These are phyloP conservation scores for Aspergillus vadensis DNA, from an alignment of 2,329 filamentous ascomycete species.

Conservation along the genomic window DNA sequence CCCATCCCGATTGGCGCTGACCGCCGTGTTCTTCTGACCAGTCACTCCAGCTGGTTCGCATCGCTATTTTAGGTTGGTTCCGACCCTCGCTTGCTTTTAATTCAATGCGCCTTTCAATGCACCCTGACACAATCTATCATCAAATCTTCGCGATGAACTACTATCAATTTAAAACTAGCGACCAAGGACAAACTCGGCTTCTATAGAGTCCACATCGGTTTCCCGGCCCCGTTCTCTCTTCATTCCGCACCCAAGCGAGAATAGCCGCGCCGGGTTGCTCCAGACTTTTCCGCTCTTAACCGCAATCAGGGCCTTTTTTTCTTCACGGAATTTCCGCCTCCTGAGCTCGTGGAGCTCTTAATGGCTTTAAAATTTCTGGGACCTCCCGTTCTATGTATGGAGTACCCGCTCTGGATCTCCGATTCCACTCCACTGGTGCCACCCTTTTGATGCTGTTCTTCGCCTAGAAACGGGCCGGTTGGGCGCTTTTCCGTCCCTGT, in stretches of 20 bases:
- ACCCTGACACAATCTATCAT: too few relatives aligned
- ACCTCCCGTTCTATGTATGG: not conserved
- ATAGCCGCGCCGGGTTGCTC: not conserved
- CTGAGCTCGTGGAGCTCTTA: not conserved
- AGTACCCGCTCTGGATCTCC: not conserved
- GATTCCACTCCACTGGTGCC: not conserved
- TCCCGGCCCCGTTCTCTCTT: too few relatives aligned
- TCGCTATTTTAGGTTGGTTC: not conserved
- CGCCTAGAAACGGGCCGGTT: conserved; percentile 5
- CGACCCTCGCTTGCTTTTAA: not conserved
- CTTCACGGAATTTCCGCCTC: not conserved
- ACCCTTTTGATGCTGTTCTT: not conserved
- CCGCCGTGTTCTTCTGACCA: not conserved
- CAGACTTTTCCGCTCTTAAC: conserved; percentile 5
- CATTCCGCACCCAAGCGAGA: conserved; percentile 2
- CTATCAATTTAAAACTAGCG: too few relatives aligned
- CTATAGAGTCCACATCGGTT: too few relatives aligned
- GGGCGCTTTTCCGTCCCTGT: not conserved
- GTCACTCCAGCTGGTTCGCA: not conserved
- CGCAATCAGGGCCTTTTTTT: not conserved
- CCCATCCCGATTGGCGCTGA: not conserved
- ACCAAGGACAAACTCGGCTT: too few relatives aligned
- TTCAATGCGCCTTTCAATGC: too few relatives aligned
- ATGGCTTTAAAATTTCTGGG: not conserved
- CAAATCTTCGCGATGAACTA: too few relatives aligned